These are phyloP conservation scores for Fusarium kyushuense DNA, from an alignment of 2,329 filamentous ascomycete species.

Conservation along the genomic window DNA sequence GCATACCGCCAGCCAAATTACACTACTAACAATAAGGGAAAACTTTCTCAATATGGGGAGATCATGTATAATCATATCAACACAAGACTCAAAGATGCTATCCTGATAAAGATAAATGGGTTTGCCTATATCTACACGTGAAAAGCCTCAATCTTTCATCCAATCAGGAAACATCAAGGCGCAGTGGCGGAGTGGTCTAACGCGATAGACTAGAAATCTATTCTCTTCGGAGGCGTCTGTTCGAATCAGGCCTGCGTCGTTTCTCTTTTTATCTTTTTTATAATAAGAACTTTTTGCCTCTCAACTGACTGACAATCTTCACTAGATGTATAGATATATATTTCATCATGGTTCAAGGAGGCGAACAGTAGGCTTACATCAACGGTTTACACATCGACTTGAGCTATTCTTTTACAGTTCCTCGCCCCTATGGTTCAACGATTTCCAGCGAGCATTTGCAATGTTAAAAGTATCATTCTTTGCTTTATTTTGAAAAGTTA, in stretches of 20 bases:
- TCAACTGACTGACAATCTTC: no score
- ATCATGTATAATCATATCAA: not conserved
- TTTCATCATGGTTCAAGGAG: no score
- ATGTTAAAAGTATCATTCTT: no score
- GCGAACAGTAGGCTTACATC: no score
- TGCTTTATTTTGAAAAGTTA: no score
- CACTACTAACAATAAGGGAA: not conserved
- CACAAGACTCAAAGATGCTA: not conserved
- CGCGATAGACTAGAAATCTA: slow-evolving; percentile 15
- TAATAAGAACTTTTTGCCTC: no score
- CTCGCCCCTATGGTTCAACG: no score
- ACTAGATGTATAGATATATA: no score
- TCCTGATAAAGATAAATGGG: accelerated
- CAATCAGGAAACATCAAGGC: slow-evolving; percentile 7
- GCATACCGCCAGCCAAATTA: not conserved
- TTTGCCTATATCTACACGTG: accelerated
- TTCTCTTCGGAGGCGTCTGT: slow-evolving; percentile 17
- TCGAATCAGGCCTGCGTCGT: slow-evolving; percentile 17
- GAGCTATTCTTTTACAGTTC: no score
- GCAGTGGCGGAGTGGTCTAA: slow-evolving; percentile 10
- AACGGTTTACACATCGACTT: no score
- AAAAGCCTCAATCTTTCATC: not conserved
- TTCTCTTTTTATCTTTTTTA: not conserved
- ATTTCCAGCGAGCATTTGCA: no score
- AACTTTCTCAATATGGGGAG: not conserved